These are phyloP conservation scores for Linderniella brevidens DNA, from an alignment of 257 asterid species.

Conservation along the genomic window DNA sequence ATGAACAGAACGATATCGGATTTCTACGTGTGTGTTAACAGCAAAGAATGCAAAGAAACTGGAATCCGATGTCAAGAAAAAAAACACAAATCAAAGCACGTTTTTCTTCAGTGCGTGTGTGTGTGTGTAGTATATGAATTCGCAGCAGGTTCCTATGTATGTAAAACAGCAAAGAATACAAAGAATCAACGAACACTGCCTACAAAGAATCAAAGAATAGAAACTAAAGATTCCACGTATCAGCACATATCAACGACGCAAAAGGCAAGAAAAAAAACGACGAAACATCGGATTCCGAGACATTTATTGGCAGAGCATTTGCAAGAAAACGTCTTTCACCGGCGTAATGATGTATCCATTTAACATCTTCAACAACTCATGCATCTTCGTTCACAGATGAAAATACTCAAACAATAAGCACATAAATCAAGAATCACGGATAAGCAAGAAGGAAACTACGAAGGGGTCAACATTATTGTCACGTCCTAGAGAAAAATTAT, in stretches of 20 bases:
- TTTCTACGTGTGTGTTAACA: constrained; percentile 44
- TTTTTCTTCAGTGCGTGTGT: constrained; percentile 9
- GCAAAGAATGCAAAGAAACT: constrained; percentile 14
- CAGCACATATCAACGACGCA: constrained; percentile 36
- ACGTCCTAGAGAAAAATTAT: too few relatives aligned
- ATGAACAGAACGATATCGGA: constrained; percentile 46
- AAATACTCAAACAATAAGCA: too few relatives aligned
- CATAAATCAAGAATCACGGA: too few relatives aligned
- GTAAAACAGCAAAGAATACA: constrained; percentile 58
- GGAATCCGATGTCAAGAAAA: constrained; percentile 92
- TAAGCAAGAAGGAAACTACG: too few relatives aligned
- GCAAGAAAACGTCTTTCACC: constrained; percentile 9
- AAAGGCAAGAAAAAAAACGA: constrained; percentile 14
- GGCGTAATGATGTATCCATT: too few relatives aligned
- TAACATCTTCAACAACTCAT: too few relatives aligned
- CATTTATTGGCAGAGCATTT: constrained; percentile 29
- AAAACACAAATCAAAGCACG: constrained; percentile 9
- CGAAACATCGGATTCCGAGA: constrained; percentile 84
- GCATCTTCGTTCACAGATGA: too few relatives aligned
- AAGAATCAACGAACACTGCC: constrained; percentile 14
- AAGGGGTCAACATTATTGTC: too few relatives aligned
- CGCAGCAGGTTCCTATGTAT: too few relatives aligned
- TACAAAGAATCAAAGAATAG: constrained; percentile 63
- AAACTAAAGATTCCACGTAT: constrained; percentile 9
- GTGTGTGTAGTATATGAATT: constrained; percentile 59